Conservation (phyloP, 192 early-diverging fungal genomes). For the Coemansia sp. region DNA sequence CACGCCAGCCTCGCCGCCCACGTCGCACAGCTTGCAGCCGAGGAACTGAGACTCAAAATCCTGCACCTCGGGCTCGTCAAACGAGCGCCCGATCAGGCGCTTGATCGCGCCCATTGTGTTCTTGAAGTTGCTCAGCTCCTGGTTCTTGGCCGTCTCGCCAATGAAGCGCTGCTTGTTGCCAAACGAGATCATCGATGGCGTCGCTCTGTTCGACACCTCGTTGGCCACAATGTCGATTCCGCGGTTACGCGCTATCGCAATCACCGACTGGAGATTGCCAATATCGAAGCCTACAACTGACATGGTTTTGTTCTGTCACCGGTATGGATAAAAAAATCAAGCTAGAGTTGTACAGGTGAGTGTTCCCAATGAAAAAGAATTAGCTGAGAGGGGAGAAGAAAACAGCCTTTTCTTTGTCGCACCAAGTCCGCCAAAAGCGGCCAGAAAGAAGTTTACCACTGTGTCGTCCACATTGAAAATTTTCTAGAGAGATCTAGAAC, state of each 20-base stretch:
- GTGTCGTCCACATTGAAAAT: no score
- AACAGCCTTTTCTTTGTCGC: no score
- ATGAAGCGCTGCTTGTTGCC: constrained; percentile 93
- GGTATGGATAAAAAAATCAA: not conserved
- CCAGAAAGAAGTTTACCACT: no score
- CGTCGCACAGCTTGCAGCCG: constrained; percentile 76
- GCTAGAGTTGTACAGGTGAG: not conserved
- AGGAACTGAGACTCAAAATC: constrained; percentile 81
- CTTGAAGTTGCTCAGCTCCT: constrained; percentile 97
- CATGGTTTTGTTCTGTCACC: constrained; percentile 6
- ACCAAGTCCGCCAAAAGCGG: no score
- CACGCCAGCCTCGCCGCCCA: constrained; percentile 82
- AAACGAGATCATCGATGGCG: constrained; percentile 93
- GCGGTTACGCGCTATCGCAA: constrained; percentile 96
- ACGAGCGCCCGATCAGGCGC: constrained; percentile 86
- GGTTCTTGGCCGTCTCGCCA: constrained; percentile 92
- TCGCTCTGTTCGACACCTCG: constrained; percentile 95
- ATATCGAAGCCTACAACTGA: constrained; percentile 90
- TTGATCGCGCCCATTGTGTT: constrained; percentile 90
- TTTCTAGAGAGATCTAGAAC: not conserved
- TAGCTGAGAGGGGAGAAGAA: no score
- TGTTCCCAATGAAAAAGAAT: no score
- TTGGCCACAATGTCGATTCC: constrained; percentile 98
- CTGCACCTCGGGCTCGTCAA: constrained; percentile 79
- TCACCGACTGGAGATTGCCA: constrained; percentile 93